Percentiles rank a stretch among this genome's conserved stretches.
Evolutionary conservation across 2,329 filamentous ascomycete species (phyloP).

Genomic region (Aureobasidium subglaciale): DNA sequence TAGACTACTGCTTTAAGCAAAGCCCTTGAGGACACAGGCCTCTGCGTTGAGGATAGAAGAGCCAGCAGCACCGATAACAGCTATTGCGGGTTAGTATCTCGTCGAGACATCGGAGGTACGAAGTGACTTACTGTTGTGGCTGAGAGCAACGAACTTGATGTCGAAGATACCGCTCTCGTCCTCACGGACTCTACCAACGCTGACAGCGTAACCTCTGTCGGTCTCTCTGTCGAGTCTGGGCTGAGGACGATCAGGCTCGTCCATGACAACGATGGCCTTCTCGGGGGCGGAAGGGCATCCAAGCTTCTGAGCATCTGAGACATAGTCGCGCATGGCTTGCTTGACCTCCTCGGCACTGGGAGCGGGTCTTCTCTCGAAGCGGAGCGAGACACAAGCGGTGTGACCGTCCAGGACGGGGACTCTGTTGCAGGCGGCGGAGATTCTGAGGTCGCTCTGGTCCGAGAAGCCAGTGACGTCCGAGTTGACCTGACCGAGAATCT

Average conservation of each 20-base stretch:
- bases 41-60: constrained; percentile 93
- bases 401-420: constrained; percentile 95
- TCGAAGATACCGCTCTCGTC: constrained; percentile 88
- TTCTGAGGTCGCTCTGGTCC: constrained; percentile 65
- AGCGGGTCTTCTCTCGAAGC: constrained; percentile 67
- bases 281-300: constrained; percentile 82
- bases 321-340: constrained; percentile 71
- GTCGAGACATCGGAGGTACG: no score
- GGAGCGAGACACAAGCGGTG: constrained; percentile 84
- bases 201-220: constrained; percentile 80
- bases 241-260: constrained; percentile 84
- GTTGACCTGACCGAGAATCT: constrained; percentile 79
- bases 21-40: constrained; percentile 79
- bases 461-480: constrained; percentile 64
- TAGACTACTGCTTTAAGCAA: constrained; percentile 12
- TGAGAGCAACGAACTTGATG: constrained; percentile 87
- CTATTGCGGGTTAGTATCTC: constrained; percentile 31
- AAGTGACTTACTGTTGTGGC: constrained; percentile 70
- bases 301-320: constrained; percentile 71
- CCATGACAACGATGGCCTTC: constrained; percentile 78
- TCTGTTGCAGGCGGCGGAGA: constrained; percentile 85
- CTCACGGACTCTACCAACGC: constrained; percentile 77
- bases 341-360: constrained; percentile 72
- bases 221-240: constrained; percentile 83
- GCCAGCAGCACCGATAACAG: constrained; percentile 92